phyloP scores from a whole-genome alignment of 495 filamentous ascomycete species.

The Penicillium odoratum region DNA sequence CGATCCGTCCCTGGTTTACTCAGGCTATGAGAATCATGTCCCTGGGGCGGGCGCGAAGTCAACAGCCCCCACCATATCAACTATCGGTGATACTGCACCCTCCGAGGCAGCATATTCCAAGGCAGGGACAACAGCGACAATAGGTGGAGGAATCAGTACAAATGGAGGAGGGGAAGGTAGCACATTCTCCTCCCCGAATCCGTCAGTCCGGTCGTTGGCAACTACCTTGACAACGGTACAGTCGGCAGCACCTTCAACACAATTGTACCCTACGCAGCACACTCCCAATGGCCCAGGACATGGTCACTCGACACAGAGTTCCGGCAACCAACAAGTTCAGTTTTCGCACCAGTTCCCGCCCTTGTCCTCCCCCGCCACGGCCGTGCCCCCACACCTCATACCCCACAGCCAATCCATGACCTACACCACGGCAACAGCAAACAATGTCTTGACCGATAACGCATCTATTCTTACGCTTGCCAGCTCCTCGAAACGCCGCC shows the following conservation, averaged over 20 bases:
- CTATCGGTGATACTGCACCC: conserved; percentile 70
- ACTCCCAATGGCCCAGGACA: conserved; percentile 44
- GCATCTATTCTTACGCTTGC: conserved; percentile 96
- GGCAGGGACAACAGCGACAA: conserved; percentile 68
- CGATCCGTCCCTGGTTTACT: conserved; percentile 56
- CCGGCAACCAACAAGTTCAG: conserved; percentile 58
- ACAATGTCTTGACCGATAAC: conserved; percentile 89
- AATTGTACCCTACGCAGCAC: conserved; percentile 47
- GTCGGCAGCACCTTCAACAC: conserved; percentile 71
- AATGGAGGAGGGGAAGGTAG: conserved; percentile 71
- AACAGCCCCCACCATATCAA: conserved; percentile 75
- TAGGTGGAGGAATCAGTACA: conserved; percentile 61
- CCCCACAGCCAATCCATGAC: conserved; percentile 72
- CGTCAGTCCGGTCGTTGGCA: conserved; percentile 86
- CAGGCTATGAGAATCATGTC: conserved; percentile 56
- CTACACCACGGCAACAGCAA: conserved; percentile 85
- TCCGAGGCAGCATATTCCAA: conserved; percentile 79
- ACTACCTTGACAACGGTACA: conserved; percentile 97
- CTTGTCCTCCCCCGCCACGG: conserved; percentile 63
- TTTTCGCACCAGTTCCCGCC: conserved; percentile 90
- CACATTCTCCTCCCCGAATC: conserved; percentile 92
- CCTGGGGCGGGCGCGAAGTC: conserved; percentile 66
- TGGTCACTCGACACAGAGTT: conserved; percentile 44
- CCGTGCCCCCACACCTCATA: conserved; percentile 76
- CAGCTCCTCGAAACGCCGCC: conserved; percentile 86